These are phyloP conservation scores for Leucoagaricus sp. DNA, from an alignment of 1,284 basidiomycete genomes.

Conservation along the genomic window DNA sequence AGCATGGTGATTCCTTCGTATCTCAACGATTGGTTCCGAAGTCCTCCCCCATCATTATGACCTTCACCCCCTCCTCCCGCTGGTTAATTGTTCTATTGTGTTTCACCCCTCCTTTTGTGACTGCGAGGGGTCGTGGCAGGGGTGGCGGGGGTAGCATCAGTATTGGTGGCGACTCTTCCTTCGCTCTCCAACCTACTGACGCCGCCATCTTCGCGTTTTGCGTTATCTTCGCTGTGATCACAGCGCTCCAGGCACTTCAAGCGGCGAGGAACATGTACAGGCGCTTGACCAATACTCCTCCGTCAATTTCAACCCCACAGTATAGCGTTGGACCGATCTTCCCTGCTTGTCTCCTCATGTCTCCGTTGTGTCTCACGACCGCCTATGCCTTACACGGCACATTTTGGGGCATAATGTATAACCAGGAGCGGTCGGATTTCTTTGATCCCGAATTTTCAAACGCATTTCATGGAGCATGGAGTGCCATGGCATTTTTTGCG, in stretches of 20 bases:
- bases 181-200: background rate
- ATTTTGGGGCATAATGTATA: background rate
- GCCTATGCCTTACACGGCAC: background rate
- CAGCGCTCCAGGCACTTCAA: background rate
- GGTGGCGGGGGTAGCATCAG: too few relatives aligned
- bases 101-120: too few relatives aligned
- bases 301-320: background rate
- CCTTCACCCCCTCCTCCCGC: too few relatives aligned
- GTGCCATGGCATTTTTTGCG: too few relatives aligned
- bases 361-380: background rate
- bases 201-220: slow-evolving; percentile 5
- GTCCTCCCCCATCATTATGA: too few relatives aligned
- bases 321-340: slow-evolving; percentile 3
- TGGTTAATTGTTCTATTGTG: too few relatives aligned
- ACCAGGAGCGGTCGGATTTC: too few relatives aligned
- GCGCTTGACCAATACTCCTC: background rate
- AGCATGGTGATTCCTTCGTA: too few relatives aligned
- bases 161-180: background rate
- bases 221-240: slow-evolving; percentile 3
- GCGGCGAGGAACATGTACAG: background rate
- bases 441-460: too few relatives aligned
- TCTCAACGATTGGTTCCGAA: too few relatives aligned
- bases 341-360: background rate
- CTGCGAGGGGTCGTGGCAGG: too few relatives aligned
- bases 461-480: too few relatives aligned